Percentiles rank a stretch among this genome's conserved stretches.
Evolutionary conservation across 1,284 basidiomycete genomes (phyloP).

Genomic region (Wallemia ichthyophaga): DNA sequence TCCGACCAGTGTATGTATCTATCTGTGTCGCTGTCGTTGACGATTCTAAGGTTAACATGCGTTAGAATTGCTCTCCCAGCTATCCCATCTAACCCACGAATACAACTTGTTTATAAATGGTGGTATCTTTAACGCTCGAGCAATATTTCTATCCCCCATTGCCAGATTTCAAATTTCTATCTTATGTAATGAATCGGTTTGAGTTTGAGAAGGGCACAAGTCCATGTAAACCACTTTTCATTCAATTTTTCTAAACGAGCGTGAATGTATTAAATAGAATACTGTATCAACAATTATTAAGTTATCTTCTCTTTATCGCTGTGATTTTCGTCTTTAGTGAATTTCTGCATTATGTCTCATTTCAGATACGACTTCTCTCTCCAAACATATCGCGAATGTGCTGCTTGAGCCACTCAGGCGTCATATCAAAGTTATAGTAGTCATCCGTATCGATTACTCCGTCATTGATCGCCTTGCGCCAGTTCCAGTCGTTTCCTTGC

Average conservation of each 20-base stretch:
- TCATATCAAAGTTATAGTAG: background rate
- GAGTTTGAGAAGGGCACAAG: no score
- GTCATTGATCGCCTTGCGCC: background rate
- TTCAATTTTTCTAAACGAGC: background rate
- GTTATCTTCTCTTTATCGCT: no score
- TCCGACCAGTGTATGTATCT: conserved; percentile 71
- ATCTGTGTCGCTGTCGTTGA: conserved; percentile 51
- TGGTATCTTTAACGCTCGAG: background rate
- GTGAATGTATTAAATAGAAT: background rate
- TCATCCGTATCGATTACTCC: background rate
- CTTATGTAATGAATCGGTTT: no score
- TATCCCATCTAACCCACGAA: background rate
- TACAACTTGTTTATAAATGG: background rate
- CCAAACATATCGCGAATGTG: background rate
- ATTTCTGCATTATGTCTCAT: no score
- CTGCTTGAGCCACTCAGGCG: background rate
- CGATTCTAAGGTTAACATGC: no score
- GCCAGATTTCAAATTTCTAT: no score
- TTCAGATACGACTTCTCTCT: background rate
- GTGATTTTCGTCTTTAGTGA: no score
- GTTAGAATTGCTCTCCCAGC: no score
- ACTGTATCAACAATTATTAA: no score
- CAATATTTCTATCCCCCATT: background rate
- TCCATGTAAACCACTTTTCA: no score
- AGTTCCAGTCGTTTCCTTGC: background rate